phyloP scores from a whole-genome alignment of 805 yeast genomes.

The Debaryomyces hansenii region DNA sequence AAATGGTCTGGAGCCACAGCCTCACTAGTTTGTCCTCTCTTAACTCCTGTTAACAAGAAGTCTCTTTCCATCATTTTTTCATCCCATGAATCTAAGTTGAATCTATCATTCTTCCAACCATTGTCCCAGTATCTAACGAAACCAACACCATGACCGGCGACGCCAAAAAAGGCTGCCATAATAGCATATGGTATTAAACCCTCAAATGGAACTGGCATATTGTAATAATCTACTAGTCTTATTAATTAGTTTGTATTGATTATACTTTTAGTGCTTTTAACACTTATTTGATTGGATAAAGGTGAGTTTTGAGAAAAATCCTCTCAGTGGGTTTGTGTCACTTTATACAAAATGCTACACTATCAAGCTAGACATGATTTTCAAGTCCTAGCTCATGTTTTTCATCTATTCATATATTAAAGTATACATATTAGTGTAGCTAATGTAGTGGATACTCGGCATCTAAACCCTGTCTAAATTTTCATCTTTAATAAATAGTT shows the following conservation, averaged over 20 bases:
- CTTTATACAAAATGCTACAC: too few relatives aligned
- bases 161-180: slow-evolving; percentile 45
- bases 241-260: not conserved
- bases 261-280: not conserved
- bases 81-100: slow-evolving; percentile 44
- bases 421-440: too few relatives aligned
- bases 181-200: slow-evolving; percentile 47
- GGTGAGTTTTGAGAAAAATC: not conserved
- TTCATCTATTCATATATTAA: too few relatives aligned
- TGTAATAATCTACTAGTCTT: not conserved
- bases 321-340: not conserved
- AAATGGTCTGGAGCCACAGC: slow-evolving; percentile 76
- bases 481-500: too few relatives aligned
- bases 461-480: too few relatives aligned
- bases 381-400: too few relatives aligned
- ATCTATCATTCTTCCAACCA: slow-evolving; percentile 49
- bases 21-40: slow-evolving; percentile 65
- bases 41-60: slow-evolving; percentile 70
- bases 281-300: slow-evolving; percentile 4
- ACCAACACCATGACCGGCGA: slow-evolving; percentile 48
- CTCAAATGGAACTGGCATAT: slow-evolving; percentile 49
- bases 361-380: too few relatives aligned
- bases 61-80: slow-evolving; percentile 67
- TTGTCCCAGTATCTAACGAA: slow-evolving; percentile 49
- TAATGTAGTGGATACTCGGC: too few relatives aligned